Evolutionary conservation across 2,329 filamentous ascomycete genomes (phyloP).

Genomic region (Paraconiothyrium sp.): DNA sequence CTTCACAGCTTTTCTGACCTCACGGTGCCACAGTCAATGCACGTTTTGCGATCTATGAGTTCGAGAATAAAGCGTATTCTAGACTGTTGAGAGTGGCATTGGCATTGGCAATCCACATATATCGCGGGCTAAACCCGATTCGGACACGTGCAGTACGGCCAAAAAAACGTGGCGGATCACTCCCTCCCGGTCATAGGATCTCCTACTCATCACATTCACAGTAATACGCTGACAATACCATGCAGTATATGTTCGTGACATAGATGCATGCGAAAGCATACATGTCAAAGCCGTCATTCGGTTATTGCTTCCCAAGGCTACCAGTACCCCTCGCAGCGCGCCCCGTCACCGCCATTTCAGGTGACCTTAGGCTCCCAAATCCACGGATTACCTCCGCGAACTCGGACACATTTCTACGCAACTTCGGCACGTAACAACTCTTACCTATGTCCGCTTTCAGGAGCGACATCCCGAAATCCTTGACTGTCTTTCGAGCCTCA

Average conservation of each 20-base stretch:
- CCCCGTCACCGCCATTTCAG: slow-evolving; percentile 5
- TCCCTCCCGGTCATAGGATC: not conserved
- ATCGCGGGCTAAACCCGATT: slow-evolving; percentile 3
- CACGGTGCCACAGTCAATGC: too few relatives aligned
- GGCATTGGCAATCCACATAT: not conserved
- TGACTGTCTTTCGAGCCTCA: not conserved
- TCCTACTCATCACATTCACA: not conserved
- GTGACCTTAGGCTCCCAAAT: slow-evolving; percentile 6
- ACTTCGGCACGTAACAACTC: not conserved
- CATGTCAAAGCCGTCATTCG: not conserved
- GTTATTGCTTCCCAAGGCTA: not conserved
- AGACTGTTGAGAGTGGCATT: not conserved
- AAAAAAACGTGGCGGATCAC: slow-evolving; percentile 4
- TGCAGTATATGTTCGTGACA: not conserved
- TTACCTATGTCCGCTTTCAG: not conserved
- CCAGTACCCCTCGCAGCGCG: slow-evolving; percentile 8
- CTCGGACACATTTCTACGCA: not conserved
- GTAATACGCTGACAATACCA: not conserved
- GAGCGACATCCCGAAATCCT: not conserved
- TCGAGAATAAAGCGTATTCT: not conserved
- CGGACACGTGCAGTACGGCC: not conserved
- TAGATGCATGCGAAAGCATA: slow-evolving; percentile 5
- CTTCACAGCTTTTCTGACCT: too few relatives aligned
- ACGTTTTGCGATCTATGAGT: too few relatives aligned
- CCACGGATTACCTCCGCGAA: not conserved